Conservation (phyloP, 2,329 filamentous ascomycete genomes). For the Aspergillus candidus region DNA sequence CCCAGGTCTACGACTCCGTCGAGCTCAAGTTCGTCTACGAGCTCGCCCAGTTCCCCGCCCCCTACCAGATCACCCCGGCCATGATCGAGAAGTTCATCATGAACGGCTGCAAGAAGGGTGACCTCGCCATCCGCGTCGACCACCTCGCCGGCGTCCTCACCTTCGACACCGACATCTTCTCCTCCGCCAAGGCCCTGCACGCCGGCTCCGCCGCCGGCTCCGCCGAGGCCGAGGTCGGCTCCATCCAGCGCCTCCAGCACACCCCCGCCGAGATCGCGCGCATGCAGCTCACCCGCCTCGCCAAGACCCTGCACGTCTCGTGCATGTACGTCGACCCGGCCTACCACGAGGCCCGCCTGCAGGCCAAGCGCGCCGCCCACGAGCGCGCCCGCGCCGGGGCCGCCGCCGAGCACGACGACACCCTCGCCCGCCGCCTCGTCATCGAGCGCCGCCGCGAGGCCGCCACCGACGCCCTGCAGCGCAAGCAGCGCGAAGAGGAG, state of each 20-base stretch:
- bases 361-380: slow-evolving; percentile 73
- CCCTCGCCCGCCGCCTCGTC: slow-evolving; percentile 75
- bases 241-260: slow-evolving; percentile 91
- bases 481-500: slow-evolving; percentile 87
- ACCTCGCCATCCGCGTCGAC: slow-evolving; percentile 91
- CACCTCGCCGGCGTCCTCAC: slow-evolving; percentile 92
- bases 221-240: slow-evolving; percentile 74
- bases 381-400: slow-evolving; percentile 77
- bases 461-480: slow-evolving; percentile 79
- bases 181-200: slow-evolving; percentile 86
- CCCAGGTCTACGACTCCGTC: slow-evolving; percentile 97
- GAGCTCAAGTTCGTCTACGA: slow-evolving; percentile 89
- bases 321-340: slow-evolving; percentile 92
- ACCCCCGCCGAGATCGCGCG: slow-evolving; percentile 97
- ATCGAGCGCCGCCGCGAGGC: slow-evolving; percentile 98
- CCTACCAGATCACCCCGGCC: slow-evolving; percentile 82
- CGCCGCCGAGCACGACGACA: slow-evolving; percentile 85
- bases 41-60: slow-evolving; percentile 91
- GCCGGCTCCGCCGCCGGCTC: slow-evolving; percentile 78
- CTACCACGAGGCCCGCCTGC: slow-evolving; percentile 74
- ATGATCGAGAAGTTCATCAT: slow-evolving; percentile 99
- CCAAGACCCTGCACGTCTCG: slow-evolving; percentile 84
- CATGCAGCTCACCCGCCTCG: slow-evolving; percentile 84
- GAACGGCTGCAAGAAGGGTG: slow-evolving; percentile 99
- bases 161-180: slow-evolving; percentile 98